These are phyloP conservation scores for Jackrogersella multiformis DNA, from an alignment of 495 filamentous ascomycete genomes.

Conservation along the genomic window DNA sequence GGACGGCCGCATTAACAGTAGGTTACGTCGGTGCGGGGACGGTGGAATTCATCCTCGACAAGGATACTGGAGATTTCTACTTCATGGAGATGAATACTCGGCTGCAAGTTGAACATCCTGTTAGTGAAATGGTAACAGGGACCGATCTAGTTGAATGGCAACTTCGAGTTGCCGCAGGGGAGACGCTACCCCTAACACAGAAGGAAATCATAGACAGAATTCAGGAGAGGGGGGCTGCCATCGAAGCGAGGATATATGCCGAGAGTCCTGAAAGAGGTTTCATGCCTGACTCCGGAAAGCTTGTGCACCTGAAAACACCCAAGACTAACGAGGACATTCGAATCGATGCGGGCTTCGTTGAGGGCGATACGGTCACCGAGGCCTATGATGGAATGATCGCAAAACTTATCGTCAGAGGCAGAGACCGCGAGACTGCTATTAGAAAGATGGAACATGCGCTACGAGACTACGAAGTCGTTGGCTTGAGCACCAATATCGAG, in stretches of 20 bases:
- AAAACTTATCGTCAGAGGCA: conserved; percentile 92
- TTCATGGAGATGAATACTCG: conserved; percentile 99
- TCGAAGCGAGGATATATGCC: conserved; percentile 96
- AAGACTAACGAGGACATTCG: conserved; percentile 73
- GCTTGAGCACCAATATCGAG: conserved; percentile 94
- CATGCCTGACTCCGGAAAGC: conserved; percentile 89
- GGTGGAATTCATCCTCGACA: conserved; percentile 99
- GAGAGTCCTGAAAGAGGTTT: conserved; percentile 92
- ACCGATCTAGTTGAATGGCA: conserved; percentile 97
- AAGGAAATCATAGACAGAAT: conserved; percentile 82
- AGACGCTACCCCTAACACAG: conserved; percentile 85
- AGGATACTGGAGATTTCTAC: conserved; percentile 91
- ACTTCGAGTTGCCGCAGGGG: conserved; percentile 88
- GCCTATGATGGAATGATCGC: conserved; percentile 99
- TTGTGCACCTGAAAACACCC: conserved; percentile 84
- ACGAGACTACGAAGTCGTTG: conserved; percentile 91
- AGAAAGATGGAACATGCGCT: conserved; percentile 83
- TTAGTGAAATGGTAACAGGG: conserved; percentile 96
- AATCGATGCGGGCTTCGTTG: conserved; percentile 90
- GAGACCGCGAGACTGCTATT: conserved; percentile 79
- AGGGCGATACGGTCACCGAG: conserved; percentile 92
- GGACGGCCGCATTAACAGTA: conserved; percentile 88
- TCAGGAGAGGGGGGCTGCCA: conserved; percentile 78
- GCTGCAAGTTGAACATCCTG: conserved; percentile 96
- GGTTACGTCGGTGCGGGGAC: conserved; percentile 96